phyloP scores from a whole-genome alignment of 352 stramenopile genomes.

The Elongisporangium prolatum region DNA sequence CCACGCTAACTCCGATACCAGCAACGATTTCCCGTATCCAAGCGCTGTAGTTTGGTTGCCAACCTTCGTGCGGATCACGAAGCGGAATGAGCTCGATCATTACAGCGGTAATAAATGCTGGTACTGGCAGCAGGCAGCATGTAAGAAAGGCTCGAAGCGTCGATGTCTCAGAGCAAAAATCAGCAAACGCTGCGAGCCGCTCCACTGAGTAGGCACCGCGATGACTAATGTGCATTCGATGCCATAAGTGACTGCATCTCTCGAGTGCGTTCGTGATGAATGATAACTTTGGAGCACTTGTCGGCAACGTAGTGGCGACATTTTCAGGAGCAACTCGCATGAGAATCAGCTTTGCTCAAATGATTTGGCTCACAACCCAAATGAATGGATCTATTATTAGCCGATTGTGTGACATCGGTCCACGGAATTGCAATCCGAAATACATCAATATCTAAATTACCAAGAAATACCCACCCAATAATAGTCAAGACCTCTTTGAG shows the following conservation, averaged over 20 bases:
- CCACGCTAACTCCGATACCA: not conserved
- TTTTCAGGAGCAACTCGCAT: not conserved
- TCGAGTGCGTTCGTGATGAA: not conserved
- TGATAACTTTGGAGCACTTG: not conserved
- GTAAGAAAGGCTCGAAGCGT: constrained; percentile 2
- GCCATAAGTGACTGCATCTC: not conserved
- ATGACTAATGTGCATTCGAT: constrained; percentile 15
- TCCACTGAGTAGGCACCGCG: constrained; percentile 19
- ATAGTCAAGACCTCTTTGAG: too few relatives aligned
- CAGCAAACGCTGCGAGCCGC: constrained; percentile 15
- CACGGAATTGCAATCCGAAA: too few relatives aligned
- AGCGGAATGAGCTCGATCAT: constrained; percentile 13
- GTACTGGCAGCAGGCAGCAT: constrained; percentile 10
- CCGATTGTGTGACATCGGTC: too few relatives aligned
- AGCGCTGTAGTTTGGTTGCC: constrained; percentile 18
- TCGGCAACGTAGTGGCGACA: not conserved
- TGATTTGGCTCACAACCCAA: too few relatives aligned
- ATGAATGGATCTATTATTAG: too few relatives aligned
- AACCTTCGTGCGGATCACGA: constrained; percentile 14
- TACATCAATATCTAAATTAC: too few relatives aligned
- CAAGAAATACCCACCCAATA: too few relatives aligned
- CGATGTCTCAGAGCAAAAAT: constrained; percentile 8
- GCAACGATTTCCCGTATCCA: constrained; percentile 10
- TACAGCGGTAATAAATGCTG: constrained; percentile 9
- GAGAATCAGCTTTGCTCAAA: too few relatives aligned